Evolutionary conservation across 768 basidiomycete genomes (phyloP).

Genomic region (Pleurotus cornucopiae): DNA sequence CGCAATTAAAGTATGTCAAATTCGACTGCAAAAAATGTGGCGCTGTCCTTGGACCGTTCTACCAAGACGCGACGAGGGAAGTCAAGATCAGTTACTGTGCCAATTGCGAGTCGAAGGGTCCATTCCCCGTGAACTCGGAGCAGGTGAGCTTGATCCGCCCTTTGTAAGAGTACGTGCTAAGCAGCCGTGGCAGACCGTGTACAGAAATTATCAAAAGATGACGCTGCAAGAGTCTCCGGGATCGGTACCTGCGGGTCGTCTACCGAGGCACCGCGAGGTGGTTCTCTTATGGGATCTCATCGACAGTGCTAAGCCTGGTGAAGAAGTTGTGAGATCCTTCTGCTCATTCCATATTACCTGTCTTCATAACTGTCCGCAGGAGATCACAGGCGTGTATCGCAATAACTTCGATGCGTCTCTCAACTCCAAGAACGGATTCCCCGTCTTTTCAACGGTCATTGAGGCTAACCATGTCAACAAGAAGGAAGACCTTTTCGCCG

Average conservation of each 20-base stretch:
- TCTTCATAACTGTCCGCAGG: constrained; percentile 41
- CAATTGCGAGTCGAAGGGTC: constrained; percentile 92
- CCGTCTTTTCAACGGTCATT: constrained; percentile 96
- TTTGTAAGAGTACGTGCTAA: neutral
- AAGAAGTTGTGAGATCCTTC: constrained; percentile 76
- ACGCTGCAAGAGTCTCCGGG: constrained; percentile 97
- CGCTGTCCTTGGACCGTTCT: constrained; percentile 93
- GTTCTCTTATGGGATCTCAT: constrained; percentile 97
- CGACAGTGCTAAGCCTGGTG: constrained; percentile 96
- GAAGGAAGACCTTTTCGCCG: constrained; percentile 99
- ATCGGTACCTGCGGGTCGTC: constrained; percentile 93
- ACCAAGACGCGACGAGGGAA: constrained; percentile 94
- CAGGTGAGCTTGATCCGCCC: constrained; percentile 51
- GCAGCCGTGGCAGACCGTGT: constrained; percentile 68
- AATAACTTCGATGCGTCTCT: constrained; percentile 99
- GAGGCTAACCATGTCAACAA: constrained; percentile 99
- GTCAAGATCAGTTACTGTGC: constrained; percentile 92
- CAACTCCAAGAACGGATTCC: constrained; percentile 98
- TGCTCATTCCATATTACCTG: neutral
- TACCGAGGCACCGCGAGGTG: constrained; percentile 95
- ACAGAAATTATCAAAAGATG: constrained; percentile 99
- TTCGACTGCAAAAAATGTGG: constrained; percentile 97
- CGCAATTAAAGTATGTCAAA: constrained; percentile 99
- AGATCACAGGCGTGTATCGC: constrained; percentile 96
- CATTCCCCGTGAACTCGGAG: constrained; percentile 95